Evolutionary conservation across 768 basidiomycete species (phyloP).

Genomic region (Porpolomopsis calyptriformis): DNA sequence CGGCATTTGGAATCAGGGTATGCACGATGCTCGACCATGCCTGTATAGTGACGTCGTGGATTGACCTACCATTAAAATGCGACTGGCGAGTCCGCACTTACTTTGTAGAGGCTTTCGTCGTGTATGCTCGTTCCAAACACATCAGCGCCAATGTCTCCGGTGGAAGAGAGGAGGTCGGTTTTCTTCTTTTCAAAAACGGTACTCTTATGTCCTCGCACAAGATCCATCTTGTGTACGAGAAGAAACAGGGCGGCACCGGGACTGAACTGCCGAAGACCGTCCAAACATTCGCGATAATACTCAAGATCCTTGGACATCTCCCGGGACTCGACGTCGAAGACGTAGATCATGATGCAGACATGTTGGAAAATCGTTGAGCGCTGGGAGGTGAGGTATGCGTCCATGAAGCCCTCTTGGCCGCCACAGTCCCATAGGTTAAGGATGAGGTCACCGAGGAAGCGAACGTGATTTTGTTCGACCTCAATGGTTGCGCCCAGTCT

Average conservation of each 20-base stretch:
- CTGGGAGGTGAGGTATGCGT: conserved; percentile 87
- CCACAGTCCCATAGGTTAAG: conserved; percentile 99
- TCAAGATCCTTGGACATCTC: conserved; percentile 79
- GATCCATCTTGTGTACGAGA: conserved; percentile 96
- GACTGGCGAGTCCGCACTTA: conserved; percentile 17
- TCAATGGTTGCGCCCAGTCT: conserved; percentile 95
- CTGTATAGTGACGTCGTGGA: conserved; percentile 28
- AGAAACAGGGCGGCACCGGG: conserved; percentile 81
- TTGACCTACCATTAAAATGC: background rate
- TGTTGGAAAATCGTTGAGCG: conserved; percentile 93
- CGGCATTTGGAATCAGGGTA: conserved; percentile 89
- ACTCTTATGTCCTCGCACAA: conserved; percentile 56
- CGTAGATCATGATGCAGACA: conserved; percentile 96
- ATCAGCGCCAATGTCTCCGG: conserved; percentile 47
- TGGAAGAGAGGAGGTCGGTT: conserved; percentile 61
- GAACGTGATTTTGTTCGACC: conserved; percentile 94
- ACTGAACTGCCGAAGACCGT: conserved; percentile 67
- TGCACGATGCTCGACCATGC: conserved; percentile 98
- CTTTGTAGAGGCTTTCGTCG: conserved; percentile 95
- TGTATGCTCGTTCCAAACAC: conserved; percentile 94
- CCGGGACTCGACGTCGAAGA: conserved; percentile 87
- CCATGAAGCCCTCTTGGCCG: conserved; percentile 97
- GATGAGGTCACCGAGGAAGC: conserved; percentile 91
- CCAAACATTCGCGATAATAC: conserved; percentile 88
- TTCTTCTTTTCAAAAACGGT: conserved; percentile 60